Base-by-base conservation (phyloP, 2,329 filamentous ascomycete genomes). In the Aspergillus fischeri region DNA sequence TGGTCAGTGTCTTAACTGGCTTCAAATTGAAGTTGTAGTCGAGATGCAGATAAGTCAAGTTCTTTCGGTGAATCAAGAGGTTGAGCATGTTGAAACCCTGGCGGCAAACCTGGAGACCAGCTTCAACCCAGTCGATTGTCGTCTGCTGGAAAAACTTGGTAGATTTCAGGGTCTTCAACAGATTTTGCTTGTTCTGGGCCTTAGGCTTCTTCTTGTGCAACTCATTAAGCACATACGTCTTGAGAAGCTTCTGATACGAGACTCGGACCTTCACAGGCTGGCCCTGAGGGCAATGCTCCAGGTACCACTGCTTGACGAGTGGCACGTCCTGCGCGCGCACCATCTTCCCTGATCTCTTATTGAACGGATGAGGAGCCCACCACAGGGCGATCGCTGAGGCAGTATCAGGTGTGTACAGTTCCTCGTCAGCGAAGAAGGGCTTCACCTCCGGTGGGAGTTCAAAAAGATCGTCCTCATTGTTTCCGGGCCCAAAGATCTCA, bases 61-160 rank as follows among this genome's bases (percentile, higher is more conserved):
- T 99, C 82, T 99, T 99, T 68, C 94, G 89, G 72, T 99, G 94
- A 65, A 99, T 99, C 65, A 99, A 81, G 53, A 99, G 81, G 69
- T 99, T 99, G 58, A 99, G 81, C 93, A 99, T 99, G 78, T 99
- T 99, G 82, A 97, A 99, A 55, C 94, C 94, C 73, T 99, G 94
- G 52, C 94, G 87, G 74, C 94, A 99, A 60, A 99, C 94, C 78
- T 99, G 95, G 70, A 99, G 83, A 78, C 95, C 94, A 66, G 95
- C 94, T 78, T 99, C 94, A 45, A 99, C 94, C 94, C 94, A 99
- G 73, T 99, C 94, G 62, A 99, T 97, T 8, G 91, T 96, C 3
- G 94, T 99, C 76, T 97, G 94, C 76, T 99, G 95, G 83, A 99
- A 99, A 79, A 99, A 99, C 71, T 99, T 99, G 50, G 94, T 99